Evolutionary conservation across 2,329 filamentous ascomycete genomes (phyloP), one percentile per base, ranked within the genome.

Genomic region (Chrysosphaeria jannelii): DNA sequence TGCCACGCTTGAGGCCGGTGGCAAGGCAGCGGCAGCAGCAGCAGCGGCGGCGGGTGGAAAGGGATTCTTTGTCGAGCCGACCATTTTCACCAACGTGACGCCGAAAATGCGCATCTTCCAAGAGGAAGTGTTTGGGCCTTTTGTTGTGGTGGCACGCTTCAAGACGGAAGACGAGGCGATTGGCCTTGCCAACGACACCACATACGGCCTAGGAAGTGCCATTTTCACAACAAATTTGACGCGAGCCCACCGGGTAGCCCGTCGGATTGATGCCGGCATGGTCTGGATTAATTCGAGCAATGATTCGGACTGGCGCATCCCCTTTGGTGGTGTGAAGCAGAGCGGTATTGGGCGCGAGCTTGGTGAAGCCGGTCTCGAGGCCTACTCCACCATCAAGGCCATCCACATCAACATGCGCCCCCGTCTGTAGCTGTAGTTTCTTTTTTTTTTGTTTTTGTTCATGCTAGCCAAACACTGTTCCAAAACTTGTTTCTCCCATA

Each of bases 91-190:
- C 2, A 25, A 30, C 22, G 30, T 34, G 8, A 20, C 10, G 20
- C 23, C 27, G 7, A 13, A 12, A 17, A 34, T 34, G 33, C 26
- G 25, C 22, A 43, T 48, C 27, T 44, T 40, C 29, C 36, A 39
- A 23, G 57, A 63, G 34, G 57, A 64, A 29, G 48, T 64, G 16
- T 64, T 64, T 30, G 58, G 58, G 0, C 58, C 58, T 2, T 57
- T 63, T 28, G 53, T 60, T 2, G 51, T 53, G 6, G 47, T 58
- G 27, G 37, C 39, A 12, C 46, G 42, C 4, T 58, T 58, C 41
- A 48, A 49, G 30, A 45, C 44, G 0, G 53, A 57, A 29, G 47
- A 50, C 18, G 53, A 57, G 29, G 53, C 48, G 1, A 32, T 58
- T 13, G 35, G 39, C 14, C 41, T 45, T 14, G 53, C 53, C 13